phyloP scores from a whole-genome alignment of 345 rosid genomes.

The Bruguiera sexangula region DNA sequence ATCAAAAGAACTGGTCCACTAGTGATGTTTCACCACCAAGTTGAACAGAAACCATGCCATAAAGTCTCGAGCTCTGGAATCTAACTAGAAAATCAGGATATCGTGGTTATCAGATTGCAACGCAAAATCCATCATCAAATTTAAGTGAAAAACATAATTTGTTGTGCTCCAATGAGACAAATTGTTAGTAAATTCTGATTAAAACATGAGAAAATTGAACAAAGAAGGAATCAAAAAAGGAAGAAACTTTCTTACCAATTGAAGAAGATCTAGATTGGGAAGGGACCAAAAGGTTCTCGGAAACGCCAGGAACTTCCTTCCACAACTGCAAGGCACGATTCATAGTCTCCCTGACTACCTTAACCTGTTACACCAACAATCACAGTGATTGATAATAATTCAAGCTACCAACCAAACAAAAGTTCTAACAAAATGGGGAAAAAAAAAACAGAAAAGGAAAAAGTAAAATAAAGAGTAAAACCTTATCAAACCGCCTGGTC shows the following conservation, averaged over 20 bases:
- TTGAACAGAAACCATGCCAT: not conserved
- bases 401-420: not conserved
- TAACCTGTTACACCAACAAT: constrained; percentile 46
- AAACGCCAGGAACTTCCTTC: constrained; percentile 58
- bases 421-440: no score
- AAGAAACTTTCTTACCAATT: constrained; percentile 28
- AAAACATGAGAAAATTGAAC: not conserved
- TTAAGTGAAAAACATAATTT: not conserved
- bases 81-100: not conserved
- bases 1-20: not conserved
- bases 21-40: not conserved
- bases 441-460: not conserved
- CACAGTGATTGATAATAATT: not conserved
- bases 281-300: constrained; percentile 38
- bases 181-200: not conserved
- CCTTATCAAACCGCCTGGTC: constrained; percentile 84
- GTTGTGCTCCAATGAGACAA: not conserved
- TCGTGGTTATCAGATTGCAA: not conserved
- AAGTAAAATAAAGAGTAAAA: constrained; percentile 16
- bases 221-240: not conserved
- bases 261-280: constrained; percentile 46
- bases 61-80: not conserved
- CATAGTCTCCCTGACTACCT: constrained; percentile 88
- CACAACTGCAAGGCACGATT: constrained; percentile 65
- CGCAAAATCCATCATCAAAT: not conserved